phyloP scores from a whole-genome alignment of 805 yeast genomes.

The Yarrowia sp. region DNA sequence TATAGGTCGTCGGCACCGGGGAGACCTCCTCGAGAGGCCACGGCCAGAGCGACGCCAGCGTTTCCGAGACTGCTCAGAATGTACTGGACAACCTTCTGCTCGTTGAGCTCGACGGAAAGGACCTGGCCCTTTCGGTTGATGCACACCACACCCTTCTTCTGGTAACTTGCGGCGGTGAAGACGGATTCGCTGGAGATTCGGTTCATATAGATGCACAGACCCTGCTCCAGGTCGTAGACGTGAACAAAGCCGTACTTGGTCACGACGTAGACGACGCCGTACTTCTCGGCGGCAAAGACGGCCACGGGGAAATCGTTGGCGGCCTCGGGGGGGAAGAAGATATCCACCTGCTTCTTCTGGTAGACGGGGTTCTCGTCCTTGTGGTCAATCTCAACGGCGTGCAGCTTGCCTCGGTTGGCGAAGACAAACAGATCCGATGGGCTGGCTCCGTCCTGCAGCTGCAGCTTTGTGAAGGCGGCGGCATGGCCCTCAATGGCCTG shows the following conservation, averaged over 20 bases:
- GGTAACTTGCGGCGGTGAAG: slow-evolving; percentile 77
- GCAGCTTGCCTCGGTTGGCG: slow-evolving; percentile 87
- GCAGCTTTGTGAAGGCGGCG: slow-evolving; percentile 76
- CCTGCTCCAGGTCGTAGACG: slow-evolving; percentile 89
- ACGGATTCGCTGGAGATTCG: slow-evolving; percentile 95
- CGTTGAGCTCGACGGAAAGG: slow-evolving; percentile 82
- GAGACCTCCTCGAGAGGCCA: slow-evolving; percentile 93
- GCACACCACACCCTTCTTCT: slow-evolving; percentile 79
- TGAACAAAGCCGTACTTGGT: slow-evolving; percentile 97
- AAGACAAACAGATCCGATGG: slow-evolving; percentile 88
- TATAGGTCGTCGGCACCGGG: slow-evolving; percentile 96
- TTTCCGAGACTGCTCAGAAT: slow-evolving; percentile 81
- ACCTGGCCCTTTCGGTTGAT: slow-evolving; percentile 96
- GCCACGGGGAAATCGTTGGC: slow-evolving; percentile 94
- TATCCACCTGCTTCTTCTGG: slow-evolving; percentile 84
- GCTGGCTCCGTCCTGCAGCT: slow-evolving; percentile 64
- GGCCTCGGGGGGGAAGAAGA: slow-evolving; percentile 96
- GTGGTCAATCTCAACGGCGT: slow-evolving; percentile 94
- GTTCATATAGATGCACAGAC: slow-evolving; percentile 88
- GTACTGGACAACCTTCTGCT: slow-evolving; percentile 82
- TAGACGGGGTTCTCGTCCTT: slow-evolving; percentile 77
- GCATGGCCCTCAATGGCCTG: slow-evolving; percentile 99
- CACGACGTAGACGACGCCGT: slow-evolving; percentile 81
- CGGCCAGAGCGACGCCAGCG: slow-evolving; percentile 76
- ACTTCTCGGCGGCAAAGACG: slow-evolving; percentile 76